Evolutionary conservation across 2,329 filamentous ascomycete genomes (phyloP), one percentile per base, ranked within the genome.

Genomic region (Pestalotiopsis sp.): DNA sequence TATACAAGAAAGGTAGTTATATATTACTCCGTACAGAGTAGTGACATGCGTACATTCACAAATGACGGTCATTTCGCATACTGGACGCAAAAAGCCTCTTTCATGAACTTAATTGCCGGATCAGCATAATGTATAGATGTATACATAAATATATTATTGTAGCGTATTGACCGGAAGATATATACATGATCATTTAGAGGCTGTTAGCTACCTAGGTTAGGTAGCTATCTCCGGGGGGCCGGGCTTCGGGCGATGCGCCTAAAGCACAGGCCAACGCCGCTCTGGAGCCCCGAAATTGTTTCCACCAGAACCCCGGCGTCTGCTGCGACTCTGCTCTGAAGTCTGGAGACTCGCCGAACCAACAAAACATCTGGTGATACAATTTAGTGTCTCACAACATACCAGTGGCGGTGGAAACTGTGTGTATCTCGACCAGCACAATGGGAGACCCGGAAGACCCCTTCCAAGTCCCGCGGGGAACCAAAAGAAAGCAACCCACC

Each of bases 401-500:
- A n/a, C n/a, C n/a, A n/a, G n/a, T n/a, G n/a, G n/a, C n/a, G n/a
- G n/a, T n/a, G n/a, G n/a, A n/a, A n/a, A n/a, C n/a, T n/a, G n/a
- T n/a, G n/a, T n/a, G n/a, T n/a, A n/a, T n/a, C n/a, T n/a, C n/a
- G n/a, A n/a, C n/a, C n/a, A n/a, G n/a, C n/a, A n/a, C n/a, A n/a
- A 61, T 61, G 58, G 17, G 4, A 17, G 58, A 39, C n/a, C n/a
- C n/a, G n/a, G 58, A 61, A 4, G 20, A 61, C 11, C 24, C n/a
- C 6, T 35, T 35, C 13, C n/a, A 35, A 4, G 7, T 20, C 30
- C 7, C 44, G 11, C 69, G 62, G 40, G 71, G 73, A 13, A 70
- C 57, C 14, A 76, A 76, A 63, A 73, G 73, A 26, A 75, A 70
- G 63, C 67, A 72, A 63, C 66, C 68, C n/a, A 70, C 69, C 58